phyloP scores from a whole-genome alignment of 345 rosid genomes.

The Camelina laxa region DNA sequence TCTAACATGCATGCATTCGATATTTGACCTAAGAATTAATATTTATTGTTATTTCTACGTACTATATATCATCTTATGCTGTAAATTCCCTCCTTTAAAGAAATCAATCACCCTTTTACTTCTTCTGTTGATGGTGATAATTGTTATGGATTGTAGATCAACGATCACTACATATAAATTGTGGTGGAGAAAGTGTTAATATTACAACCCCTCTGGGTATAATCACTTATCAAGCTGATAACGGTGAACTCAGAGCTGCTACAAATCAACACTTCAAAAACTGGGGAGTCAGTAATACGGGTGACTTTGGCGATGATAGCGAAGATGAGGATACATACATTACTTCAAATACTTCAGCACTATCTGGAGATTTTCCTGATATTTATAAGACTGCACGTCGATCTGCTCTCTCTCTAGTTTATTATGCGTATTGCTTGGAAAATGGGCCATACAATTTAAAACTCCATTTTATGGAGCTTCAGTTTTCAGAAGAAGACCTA shows the following conservation, averaged over 20 bases:
- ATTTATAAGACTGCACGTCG: constrained; percentile 57
- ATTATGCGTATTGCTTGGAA: constrained; percentile 62
- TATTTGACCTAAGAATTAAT: too few species aligned
- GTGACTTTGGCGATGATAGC: not conserved
- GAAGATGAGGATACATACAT: not conserved
- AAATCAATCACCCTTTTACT: too few species aligned
- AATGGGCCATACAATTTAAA: constrained; percentile 59
- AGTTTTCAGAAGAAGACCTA: constrained; percentile 47
- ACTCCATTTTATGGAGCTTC: constrained; percentile 70
- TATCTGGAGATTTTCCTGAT: constrained; percentile 20
- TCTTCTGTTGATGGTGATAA: not conserved
- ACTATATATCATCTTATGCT: too few species aligned
- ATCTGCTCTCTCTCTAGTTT: constrained; percentile 66
- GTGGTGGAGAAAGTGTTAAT: constrained; percentile 32
- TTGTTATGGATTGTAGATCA: constrained; percentile 23
- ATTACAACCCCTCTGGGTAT: too few species aligned
- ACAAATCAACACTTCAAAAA: not conserved
- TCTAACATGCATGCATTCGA: not conserved
- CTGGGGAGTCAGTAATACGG: constrained; percentile 42
- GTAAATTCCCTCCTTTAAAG: too few species aligned
- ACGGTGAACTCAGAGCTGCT: not conserved
- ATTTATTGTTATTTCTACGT: too few species aligned
- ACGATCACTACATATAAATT: constrained; percentile 39
- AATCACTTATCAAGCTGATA: constrained; percentile 22
- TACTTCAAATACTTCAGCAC: not conserved